Conservation (phyloP, 768 basidiomycete species). For the Leccinum subgranulosum region DNA sequence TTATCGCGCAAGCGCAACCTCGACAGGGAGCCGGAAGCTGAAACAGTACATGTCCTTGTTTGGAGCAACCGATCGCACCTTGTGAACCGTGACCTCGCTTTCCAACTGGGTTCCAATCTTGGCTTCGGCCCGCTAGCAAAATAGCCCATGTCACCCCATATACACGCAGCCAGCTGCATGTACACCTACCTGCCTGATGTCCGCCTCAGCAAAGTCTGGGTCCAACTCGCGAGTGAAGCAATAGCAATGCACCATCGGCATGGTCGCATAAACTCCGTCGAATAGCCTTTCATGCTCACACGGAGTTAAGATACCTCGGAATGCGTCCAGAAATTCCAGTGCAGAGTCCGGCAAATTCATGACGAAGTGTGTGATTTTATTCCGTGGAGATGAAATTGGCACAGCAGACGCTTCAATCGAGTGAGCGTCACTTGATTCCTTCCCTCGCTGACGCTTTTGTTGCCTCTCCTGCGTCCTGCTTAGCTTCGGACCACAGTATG, state of each 20-base stretch:
- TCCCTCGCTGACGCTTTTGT: constrained; percentile 41
- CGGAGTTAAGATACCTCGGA: constrained; percentile 63
- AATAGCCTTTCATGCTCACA: constrained; percentile 37
- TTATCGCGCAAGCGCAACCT: constrained; percentile 35
- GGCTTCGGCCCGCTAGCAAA: constrained; percentile 65
- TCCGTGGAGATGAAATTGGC: constrained; percentile 37
- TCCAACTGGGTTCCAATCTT: constrained; percentile 55
- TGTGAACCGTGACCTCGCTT: constrained; percentile 53
- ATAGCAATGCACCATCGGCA: constrained; percentile 95
- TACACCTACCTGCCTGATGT: constrained; percentile 73
- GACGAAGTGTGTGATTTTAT: constrained; percentile 79
- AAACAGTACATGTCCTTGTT: constrained; percentile 98
- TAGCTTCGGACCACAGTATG: constrained; percentile 44
- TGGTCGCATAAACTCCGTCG: constrained; percentile 43
- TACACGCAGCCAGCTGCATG: constrained; percentile 1
- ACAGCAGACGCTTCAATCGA: constrained; percentile 6
- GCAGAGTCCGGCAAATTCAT: constrained; percentile 98
- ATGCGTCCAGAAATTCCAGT: constrained; percentile 85
- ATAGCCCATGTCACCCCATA: constrained; percentile 14
- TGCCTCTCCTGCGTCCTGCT: constrained; percentile 39
- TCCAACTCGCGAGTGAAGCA: constrained; percentile 92
- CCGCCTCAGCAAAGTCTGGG: constrained; percentile 58
- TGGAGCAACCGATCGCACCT: constrained; percentile 91
- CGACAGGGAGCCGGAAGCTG: constrained; percentile 69
- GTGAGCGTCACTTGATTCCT: neutral